Evolutionary conservation across 805 yeast species (phyloP).

Genomic region (Cyberlindnera samutprakarnensis): DNA sequence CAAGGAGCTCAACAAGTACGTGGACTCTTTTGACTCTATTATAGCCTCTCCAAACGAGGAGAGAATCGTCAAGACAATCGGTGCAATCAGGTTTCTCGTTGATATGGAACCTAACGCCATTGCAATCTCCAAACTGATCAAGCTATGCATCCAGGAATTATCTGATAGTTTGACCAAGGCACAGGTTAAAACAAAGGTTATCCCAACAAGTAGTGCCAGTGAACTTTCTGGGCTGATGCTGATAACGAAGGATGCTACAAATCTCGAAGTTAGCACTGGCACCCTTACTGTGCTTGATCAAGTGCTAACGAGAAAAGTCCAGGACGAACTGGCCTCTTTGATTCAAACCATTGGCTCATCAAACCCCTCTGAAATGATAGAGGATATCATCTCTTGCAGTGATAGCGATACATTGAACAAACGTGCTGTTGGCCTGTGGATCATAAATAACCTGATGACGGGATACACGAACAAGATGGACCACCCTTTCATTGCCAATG

Average conservation of each 20-base stretch:
- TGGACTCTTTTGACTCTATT: constrained; percentile 14
- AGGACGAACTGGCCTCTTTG: constrained; percentile 11
- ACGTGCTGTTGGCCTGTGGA: constrained; percentile 30
- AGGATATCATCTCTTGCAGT: constrained; percentile 16
- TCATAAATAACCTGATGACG: constrained; percentile 25
- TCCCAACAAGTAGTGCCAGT: background rate
- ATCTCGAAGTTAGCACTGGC: background rate
- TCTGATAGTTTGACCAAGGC: constrained; percentile 13
- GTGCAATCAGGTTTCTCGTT: constrained; percentile 14
- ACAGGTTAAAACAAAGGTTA: constrained; percentile 7
- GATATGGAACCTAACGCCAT: constrained; percentile 6
- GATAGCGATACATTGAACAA: constrained; percentile 12
- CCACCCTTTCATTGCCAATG: constrained; percentile 14
- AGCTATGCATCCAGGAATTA: constrained; percentile 14
- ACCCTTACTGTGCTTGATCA: constrained; percentile 17
- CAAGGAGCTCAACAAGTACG: constrained; percentile 9
- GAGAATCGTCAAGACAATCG: constrained; percentile 14
- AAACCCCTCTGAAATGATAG: constrained; percentile 15
- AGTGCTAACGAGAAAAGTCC: constrained; percentile 17
- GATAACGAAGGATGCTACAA: constrained; percentile 12
- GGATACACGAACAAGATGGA: constrained; percentile 14
- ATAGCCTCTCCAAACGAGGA: constrained; percentile 21
- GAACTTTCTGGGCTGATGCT: constrained; percentile 13
- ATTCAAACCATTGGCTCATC: constrained; percentile 18
- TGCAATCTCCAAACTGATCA: constrained; percentile 11